Conservation (phyloP, 2,329 filamentous ascomycete genomes). For the Paecilomyces fulvus region DNA sequence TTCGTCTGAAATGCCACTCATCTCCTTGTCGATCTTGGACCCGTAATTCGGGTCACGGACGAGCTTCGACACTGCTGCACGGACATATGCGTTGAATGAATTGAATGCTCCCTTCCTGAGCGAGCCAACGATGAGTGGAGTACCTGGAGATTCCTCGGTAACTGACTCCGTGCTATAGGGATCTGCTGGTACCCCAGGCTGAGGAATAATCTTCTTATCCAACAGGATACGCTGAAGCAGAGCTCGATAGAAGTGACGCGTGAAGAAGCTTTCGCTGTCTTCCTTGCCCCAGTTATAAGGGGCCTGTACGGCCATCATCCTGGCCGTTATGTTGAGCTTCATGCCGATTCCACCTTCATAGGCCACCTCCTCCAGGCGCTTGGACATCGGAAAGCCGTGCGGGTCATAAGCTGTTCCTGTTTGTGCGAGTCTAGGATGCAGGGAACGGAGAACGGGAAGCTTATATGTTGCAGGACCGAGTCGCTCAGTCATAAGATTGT, state of each 20-base stretch:
- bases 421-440: constrained; percentile 57
- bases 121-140: constrained; percentile 79
- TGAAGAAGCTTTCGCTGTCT: constrained; percentile 84
- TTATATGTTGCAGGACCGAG: constrained; percentile 83
- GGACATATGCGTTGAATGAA: constrained; percentile 67
- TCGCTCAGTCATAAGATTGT: constrained; percentile 89
- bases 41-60: constrained; percentile 52
- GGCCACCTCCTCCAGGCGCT: constrained; percentile 50
- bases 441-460: constrained; percentile 66
- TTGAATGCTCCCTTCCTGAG: constrained; percentile 71
- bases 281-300: constrained; percentile 79
- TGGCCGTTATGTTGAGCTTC: constrained; percentile 85
- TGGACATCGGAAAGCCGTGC: constrained; percentile 89
- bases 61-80: constrained; percentile 72
- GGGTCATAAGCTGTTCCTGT: constrained; percentile 71
- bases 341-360: constrained; percentile 55
- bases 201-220: constrained; percentile 67
- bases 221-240: constrained; percentile 87
- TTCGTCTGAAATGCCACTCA: constrained; percentile 62
- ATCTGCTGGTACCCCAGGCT: constrained; percentile 32
- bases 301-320: constrained; percentile 97
- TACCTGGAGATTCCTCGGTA: constrained; percentile 23
- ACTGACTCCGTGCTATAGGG: constrained; percentile 12
- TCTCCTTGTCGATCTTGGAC: constrained; percentile 54
- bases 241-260: constrained; percentile 84